Percentiles rank a stretch among this genome's conserved stretches.
Conservation (phyloP, 352 stramenopile genomes). For the Phytopythium kandeliae region DNA sequence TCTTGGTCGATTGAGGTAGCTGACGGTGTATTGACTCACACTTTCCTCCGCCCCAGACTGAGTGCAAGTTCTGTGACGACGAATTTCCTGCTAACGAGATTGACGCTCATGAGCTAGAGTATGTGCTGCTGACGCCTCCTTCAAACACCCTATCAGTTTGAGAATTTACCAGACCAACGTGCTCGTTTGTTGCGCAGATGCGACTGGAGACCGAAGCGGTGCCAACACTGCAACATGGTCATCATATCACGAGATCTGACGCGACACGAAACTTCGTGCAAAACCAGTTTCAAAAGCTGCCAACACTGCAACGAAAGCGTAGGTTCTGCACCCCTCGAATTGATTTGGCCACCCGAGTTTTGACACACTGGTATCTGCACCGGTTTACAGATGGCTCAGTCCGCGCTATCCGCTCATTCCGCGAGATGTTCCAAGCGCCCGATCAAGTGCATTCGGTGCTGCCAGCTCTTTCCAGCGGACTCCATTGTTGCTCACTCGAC, state of each 20-base stretch:
- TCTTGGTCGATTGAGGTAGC: too few species aligned
- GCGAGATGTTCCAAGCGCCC: constrained; percentile 63
- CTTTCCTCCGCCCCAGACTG: constrained; percentile 17
- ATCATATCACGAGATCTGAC: constrained; percentile 61
- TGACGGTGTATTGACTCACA: not conserved
- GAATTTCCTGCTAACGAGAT: constrained; percentile 47
- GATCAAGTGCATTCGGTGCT: constrained; percentile 83
- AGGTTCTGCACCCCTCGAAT: not conserved
- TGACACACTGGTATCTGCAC: not conserved
- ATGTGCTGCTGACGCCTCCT: not conserved
- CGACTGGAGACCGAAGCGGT: constrained; percentile 73
- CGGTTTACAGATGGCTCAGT: constrained; percentile 40
- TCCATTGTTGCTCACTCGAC: constrained; percentile 68
- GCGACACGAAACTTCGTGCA: constrained; percentile 64
- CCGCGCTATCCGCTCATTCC: constrained; percentile 37
- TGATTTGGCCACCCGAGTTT: too few species aligned
- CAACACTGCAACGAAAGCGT: constrained; percentile 64
- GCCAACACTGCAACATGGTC: constrained; percentile 81
- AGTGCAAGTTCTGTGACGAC: constrained; percentile 83
- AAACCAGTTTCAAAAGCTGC: constrained; percentile 57
- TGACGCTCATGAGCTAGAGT: constrained; percentile 61
- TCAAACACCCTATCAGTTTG: too few species aligned
- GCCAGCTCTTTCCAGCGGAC: constrained; percentile 67
- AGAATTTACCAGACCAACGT: too few species aligned
- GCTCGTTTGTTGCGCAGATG: constrained; percentile 23